Evolutionary conservation across 1,284 basidiomycete genomes (phyloP).

Genomic region (Malassezia pachydermatis): DNA sequence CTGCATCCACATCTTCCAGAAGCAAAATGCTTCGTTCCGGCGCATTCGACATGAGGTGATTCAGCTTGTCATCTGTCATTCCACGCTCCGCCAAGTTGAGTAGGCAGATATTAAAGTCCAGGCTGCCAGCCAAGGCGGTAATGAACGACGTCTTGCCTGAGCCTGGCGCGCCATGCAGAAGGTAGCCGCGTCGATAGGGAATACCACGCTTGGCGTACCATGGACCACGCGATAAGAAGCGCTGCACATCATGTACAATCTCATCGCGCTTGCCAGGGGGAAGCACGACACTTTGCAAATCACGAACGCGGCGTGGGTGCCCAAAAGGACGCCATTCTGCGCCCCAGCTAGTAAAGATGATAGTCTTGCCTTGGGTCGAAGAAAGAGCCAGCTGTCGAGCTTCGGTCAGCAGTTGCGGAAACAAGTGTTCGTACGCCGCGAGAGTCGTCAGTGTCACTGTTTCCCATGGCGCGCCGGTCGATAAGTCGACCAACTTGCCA

Average conservation of each 20-base stretch:
- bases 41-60: conserved; percentile 80
- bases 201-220: conserved; percentile 99
- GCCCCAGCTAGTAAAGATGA: conserved; percentile 92
- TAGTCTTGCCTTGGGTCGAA: conserved; percentile 82
- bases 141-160: conserved; percentile 98
- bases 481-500: conserved; percentile 65
- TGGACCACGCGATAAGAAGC: conserved; percentile 70
- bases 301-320: conserved; percentile 73
- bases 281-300: conserved; percentile 83
- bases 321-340: conserved; percentile 95
- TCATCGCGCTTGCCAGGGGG: conserved; percentile 67
- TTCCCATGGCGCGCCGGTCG: conserved; percentile 91
- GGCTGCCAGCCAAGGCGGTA: conserved; percentile 81
- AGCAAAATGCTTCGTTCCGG: conserved; percentile 85
- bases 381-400: conserved; percentile 76
- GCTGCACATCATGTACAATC: conserved; percentile 67
- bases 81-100: conserved; percentile 94
- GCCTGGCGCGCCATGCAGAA: conserved; percentile 89
- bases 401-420: conserved; percentile 71
- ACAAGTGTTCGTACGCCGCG: conserved; percentile 69
- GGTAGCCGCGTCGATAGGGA: conserved; percentile 89
- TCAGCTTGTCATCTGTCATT: conserved; percentile 90
- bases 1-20: conserved; percentile 96
- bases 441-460: conserved; percentile 89
- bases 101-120: conserved; percentile 85